These are phyloP conservation scores for Neurospora sp. DNA, from an alignment of 495 filamentous ascomycete species.

Conservation along the genomic window DNA sequence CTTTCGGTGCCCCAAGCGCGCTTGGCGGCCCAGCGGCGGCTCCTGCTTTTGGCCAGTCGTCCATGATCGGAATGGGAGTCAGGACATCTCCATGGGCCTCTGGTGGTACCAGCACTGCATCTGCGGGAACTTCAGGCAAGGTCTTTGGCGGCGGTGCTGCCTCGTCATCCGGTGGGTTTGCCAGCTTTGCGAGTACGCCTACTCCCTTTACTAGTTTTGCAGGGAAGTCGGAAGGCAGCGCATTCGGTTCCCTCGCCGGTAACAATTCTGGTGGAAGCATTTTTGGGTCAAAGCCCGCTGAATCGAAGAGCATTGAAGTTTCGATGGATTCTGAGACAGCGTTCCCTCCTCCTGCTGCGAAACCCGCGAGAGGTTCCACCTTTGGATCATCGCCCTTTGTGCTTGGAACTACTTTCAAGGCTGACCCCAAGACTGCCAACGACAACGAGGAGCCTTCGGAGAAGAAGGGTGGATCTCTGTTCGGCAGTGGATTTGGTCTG, in stretches of 20 bases:
- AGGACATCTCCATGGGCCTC: constrained; percentile 34
- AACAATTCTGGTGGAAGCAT: constrained; percentile 28
- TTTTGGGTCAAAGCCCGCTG: constrained; percentile 38
- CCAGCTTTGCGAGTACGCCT: constrained; percentile 40
- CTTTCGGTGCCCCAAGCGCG: constrained; percentile 39
- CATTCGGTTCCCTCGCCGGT: constrained; percentile 40
- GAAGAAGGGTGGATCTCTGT: constrained; percentile 36
- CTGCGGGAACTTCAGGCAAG: constrained; percentile 7
- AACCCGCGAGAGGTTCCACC: constrained; percentile 24
- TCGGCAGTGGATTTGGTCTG: constrained; percentile 47
- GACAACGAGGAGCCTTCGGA: constrained; percentile 47
- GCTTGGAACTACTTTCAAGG: constrained; percentile 72
- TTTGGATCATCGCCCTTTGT: constrained; percentile 59
- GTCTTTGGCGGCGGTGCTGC: constrained; percentile 25
- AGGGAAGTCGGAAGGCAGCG: constrained; percentile 29
- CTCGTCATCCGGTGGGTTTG: constrained; percentile 40
- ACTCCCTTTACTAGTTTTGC: constrained; percentile 46
- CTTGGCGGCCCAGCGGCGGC: constrained; percentile 26
- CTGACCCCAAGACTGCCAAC: constrained; percentile 49
- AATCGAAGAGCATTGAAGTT: constrained; percentile 23
- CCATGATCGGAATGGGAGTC: constrained; percentile 14
- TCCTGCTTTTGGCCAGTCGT: constrained; percentile 45
- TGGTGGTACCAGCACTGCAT: constrained; percentile 17
- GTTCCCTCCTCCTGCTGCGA: constrained; percentile 27
- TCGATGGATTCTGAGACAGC: constrained; percentile 32